These are phyloP conservation scores for Leccinum uliginosum DNA, from an alignment of 768 basidiomycete genomes.

Conservation along the genomic window DNA sequence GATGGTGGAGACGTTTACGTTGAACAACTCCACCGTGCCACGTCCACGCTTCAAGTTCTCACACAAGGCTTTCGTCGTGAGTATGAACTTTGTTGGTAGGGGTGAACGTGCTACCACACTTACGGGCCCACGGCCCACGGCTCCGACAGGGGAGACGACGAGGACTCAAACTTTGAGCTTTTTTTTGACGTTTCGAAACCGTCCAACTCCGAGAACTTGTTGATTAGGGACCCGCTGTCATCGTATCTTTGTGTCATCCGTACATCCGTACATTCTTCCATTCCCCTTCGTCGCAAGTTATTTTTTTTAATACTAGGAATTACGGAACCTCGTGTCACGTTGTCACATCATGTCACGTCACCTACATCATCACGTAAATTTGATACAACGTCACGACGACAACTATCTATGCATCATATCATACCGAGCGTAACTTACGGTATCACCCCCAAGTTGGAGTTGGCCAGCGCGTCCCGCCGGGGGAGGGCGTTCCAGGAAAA, in stretches of 20 bases:
- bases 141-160: background rate
- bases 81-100: background rate
- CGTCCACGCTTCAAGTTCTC: background rate
- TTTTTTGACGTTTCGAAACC: background rate
- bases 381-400: background rate
- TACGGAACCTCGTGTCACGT: background rate
- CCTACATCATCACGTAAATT: background rate
- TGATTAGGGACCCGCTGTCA: background rate
- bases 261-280: background rate
- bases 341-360: background rate
- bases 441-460: too few species aligned
- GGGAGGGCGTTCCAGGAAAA: background rate
- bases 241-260: background rate
- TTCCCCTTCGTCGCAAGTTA: background rate
- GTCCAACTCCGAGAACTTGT: background rate
- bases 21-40: background rate
- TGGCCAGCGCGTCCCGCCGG: background rate
- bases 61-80: background rate
- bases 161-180: background rate
- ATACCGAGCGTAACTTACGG: background rate
- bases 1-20: background rate
- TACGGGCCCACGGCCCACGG: background rate
- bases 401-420: background rate
- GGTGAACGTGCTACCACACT: background rate
- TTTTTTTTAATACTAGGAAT: background rate